Percentiles rank a stretch among this genome's conserved stretches.
Evolutionary conservation across 805 yeast species (phyloP).

Genomic region (Pichia eremophila): DNA sequence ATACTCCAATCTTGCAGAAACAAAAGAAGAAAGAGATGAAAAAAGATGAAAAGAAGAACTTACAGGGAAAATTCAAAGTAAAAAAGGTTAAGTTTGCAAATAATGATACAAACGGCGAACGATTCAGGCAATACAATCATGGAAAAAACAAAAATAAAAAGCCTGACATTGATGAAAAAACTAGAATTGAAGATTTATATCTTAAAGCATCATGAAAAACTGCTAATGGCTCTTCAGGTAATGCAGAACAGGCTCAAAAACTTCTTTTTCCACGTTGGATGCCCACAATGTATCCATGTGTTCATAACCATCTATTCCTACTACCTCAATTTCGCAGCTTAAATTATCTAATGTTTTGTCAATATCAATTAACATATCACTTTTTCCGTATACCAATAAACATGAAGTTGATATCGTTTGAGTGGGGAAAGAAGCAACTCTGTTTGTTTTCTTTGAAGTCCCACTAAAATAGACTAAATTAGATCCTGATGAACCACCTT

Average conservation of each 20-base stretch:
- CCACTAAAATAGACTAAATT: slow-evolving; percentile 22
- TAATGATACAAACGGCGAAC: too few relatives aligned
- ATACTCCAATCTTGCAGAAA: too few relatives aligned
- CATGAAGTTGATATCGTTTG: slow-evolving; percentile 65
- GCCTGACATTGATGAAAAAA: too few relatives aligned
- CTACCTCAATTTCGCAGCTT: slow-evolving; percentile 34
- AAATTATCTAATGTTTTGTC: slow-evolving; percentile 60
- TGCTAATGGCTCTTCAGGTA: background rate
- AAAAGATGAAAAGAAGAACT: background rate
- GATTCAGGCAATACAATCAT: too few relatives aligned
- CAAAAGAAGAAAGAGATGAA: background rate
- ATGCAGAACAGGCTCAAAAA: slow-evolving; percentile 20
- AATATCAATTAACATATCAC: slow-evolving; percentile 82
- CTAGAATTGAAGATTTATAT: background rate
- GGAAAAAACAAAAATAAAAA: too few relatives aligned
- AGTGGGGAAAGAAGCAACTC: slow-evolving; percentile 54
- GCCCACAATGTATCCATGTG: slow-evolving; percentile 93
- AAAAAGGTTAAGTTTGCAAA: too few relatives aligned
- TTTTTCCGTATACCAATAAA: slow-evolving; percentile 66
- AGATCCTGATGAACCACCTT: slow-evolving; percentile 27
- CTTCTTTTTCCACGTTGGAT: slow-evolving; percentile 41
- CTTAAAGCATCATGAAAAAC: background rate
- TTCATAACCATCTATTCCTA: slow-evolving; percentile 63
- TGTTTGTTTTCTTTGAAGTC: slow-evolving; percentile 28
- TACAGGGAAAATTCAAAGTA: too few relatives aligned